Evolutionary conservation across 208 protist genomes (phyloP), one percentile per base, ranked within the genome.

Genomic region (Acanthamoeba royreba): DNA sequence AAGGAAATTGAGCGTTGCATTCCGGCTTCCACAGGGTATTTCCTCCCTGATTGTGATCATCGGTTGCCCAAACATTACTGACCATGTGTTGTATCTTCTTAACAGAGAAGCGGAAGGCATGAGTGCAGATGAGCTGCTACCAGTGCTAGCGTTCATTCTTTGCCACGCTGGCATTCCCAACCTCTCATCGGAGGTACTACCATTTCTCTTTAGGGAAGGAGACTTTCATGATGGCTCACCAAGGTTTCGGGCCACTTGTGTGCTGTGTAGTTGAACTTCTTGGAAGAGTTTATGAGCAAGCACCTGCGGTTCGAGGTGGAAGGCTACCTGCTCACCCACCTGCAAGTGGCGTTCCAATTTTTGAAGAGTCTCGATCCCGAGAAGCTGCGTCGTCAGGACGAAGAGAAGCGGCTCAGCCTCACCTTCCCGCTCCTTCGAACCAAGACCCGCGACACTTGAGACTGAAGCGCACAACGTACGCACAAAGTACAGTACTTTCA

Each of bases 211-310:
- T n/a, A n/a, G n/a, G n/a, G n/a, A n/a, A n/a, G n/a, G n/a, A n/a
- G n/a, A n/a, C n/a, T n/a, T n/a, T 69, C 58, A 31, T 31, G n/a
- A 9, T 69, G n/a, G 22, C 9, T 38, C 8, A 19, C 19, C 13
- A 9, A 25, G 13, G 49, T 9, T 9, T 9, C 13, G 49, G 49
- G 49, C 13, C 13, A 55, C 49, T 9, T 55, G 49, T 55, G 49
- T 55, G 13, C 13, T 55, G 49, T 5, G 9, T n/a, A 77, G 79
- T 8, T 88, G 22, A 88, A 61, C 22, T 88, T 63, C 31, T 11
- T 88, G 47, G 79, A 88, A 33, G 79, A 88, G 79, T 88, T 88
- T 38, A 53, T 88, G 46, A 53, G 49, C 79, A 55, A 88, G 79
- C 43, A 61, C 49, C 79, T 88, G 47, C 42, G 79, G 46, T 88